These are phyloP conservation scores for Thelonectria blattea DNA, from an alignment of 2,329 filamentous ascomycete species.

Conservation along the genomic window DNA sequence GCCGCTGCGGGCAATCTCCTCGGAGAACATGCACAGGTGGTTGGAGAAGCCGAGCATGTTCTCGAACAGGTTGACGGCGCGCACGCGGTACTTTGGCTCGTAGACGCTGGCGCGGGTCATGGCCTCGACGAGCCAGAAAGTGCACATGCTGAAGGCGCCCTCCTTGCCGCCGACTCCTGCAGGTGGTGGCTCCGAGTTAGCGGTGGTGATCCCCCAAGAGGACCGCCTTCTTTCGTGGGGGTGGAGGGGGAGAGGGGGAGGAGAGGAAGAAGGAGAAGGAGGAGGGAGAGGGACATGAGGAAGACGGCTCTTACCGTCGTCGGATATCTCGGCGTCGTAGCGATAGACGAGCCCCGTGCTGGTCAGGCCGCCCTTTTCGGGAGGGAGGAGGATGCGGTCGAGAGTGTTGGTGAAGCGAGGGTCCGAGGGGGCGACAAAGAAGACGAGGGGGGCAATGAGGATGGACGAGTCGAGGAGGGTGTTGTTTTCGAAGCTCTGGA, in stretches of 20 bases:
- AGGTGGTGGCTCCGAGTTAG: constrained; percentile 13
- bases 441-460: constrained; percentile 77
- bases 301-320: constrained; percentile 63
- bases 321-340: constrained; percentile 71
- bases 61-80: constrained; percentile 74
- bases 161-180: constrained; percentile 75
- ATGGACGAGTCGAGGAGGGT: constrained; percentile 76
- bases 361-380: constrained; percentile 77
- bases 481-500: constrained; percentile 77
- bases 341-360: constrained; percentile 78
- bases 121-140: constrained; percentile 82
- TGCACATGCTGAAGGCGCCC: constrained; percentile 82
- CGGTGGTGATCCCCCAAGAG: neutral
- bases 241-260: neutral
- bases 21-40: constrained; percentile 78
- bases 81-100: constrained; percentile 66
- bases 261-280: neutral
- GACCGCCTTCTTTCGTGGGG: too few species aligned
- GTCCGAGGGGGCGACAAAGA: constrained; percentile 80
- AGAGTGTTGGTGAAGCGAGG: constrained; percentile 76
- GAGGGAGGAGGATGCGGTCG: constrained; percentile 72
- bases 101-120: constrained; percentile 72
- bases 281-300: neutral
- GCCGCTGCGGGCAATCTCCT: constrained; percentile 76
- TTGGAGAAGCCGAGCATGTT: constrained; percentile 80